Conservation (phyloP, 2,329 filamentous ascomycete species). For the Colletotrichum trifolii region DNA sequence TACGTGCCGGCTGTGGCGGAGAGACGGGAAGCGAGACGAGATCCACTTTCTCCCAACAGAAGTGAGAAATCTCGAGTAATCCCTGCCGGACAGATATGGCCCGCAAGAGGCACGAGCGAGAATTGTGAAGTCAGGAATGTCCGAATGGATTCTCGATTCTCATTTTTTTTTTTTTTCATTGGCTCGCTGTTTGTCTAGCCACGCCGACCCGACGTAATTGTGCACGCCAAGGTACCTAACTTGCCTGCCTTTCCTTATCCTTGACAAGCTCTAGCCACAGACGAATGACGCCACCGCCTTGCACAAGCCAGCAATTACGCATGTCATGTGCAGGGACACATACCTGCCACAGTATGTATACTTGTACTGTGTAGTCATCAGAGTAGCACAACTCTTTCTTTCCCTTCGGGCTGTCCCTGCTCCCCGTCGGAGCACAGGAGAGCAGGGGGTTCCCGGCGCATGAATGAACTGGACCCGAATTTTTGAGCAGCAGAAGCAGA, state of each 20-base stretch:
- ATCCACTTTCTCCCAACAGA: conserved; percentile 34
- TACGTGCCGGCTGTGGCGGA: conserved; percentile 6
- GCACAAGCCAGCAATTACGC: conserved; percentile 28
- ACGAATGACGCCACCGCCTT: conserved; percentile 31
- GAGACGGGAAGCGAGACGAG: conserved; percentile 2
- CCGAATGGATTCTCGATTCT: not conserved
- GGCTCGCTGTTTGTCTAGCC: not conserved
- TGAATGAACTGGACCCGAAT: too few species aligned
- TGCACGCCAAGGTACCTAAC: conserved; percentile 9
- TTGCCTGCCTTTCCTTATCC: too few species aligned
- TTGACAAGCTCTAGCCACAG: conserved; percentile 26
- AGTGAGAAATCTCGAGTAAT: conserved; percentile 27
- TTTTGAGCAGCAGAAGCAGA: too few species aligned
- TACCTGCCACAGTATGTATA: not conserved
- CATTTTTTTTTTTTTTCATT: conserved; percentile 13
- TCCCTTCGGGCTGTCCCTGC: conserved; percentile 5
- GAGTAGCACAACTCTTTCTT: not conserved
- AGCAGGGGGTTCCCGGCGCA: too few species aligned
- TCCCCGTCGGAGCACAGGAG: conserved; percentile 3
- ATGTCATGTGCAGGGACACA: conserved; percentile 3
- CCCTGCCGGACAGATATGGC: conserved; percentile 31
- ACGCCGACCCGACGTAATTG: conserved; percentile 30
- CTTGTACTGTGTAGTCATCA: too few species aligned
- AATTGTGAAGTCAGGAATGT: too few species aligned
- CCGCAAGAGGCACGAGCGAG: conserved; percentile 5